Evolutionary conservation across 768 basidiomycete species (phyloP), one percentile per base, ranked within the genome.

Genomic region (Strobilomyces echinocephalus): DNA sequence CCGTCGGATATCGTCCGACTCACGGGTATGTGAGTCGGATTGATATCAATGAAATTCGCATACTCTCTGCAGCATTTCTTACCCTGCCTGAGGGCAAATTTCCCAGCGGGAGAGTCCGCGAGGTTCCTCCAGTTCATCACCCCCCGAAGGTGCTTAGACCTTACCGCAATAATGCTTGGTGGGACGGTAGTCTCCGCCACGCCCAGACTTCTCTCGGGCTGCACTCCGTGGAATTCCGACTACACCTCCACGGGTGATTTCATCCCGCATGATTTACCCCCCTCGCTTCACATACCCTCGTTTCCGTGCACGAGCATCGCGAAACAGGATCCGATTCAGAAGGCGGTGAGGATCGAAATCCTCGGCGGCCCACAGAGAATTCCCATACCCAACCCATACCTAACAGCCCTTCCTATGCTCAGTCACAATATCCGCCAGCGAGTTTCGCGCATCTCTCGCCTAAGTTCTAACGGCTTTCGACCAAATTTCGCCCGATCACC

Each of bases 171-270:
- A 34, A 21, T 40, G 5, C 31, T 36, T 20, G 49, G 55, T 48
- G 46, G 40, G 36, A 24, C 33, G 44, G 35, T 43, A 18, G 46
- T 49, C 49, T 49, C 49, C 45, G 33, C 42, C 45, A 48, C 38
- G 30, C 36, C 42, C 53, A 48, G 42, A 34, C 20, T 20, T 8
- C 45, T 36, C 52, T 55, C 44, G 52, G 35, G 16, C 40, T 45
- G 20, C 52, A 50, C 48, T 46, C 60, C 67, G 60, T 67, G 67
- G 65, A 65, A 41, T 57, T 59, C 59, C 64, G 59, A 49, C 45
- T 7, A 46, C 28, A 28, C 59, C 58, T 49, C 55, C 55, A 54
- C 50, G 50, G 46, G 39, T 12, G 49, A 40, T 20, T 20, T 38
- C n/a, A 38, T 31, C 34, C 50, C 45, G 53, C 56, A 59, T 49